A percentile compares a stretch with the other conserved stretches of the same genome.
Conservation (phyloP, 1,284 basidiomycete genomes). For the Cystobasidium slooffiae region DNA sequence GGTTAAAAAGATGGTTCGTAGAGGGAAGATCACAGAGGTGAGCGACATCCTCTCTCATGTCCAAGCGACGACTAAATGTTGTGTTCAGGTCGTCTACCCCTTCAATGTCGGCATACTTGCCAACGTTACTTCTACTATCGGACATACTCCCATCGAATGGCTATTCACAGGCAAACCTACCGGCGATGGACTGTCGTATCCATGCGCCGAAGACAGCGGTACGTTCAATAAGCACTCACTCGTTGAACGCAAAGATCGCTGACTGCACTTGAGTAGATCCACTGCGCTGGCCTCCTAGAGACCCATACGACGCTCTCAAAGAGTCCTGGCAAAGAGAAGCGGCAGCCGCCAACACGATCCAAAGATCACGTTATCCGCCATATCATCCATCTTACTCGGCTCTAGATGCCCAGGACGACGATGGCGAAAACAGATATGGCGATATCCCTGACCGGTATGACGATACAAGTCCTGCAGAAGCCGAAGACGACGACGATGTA, state of each 20-base stretch:
- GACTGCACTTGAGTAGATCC: slow-evolving; percentile 43
- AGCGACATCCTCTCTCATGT: slow-evolving; percentile 47
- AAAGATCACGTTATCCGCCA: slow-evolving; percentile 23
- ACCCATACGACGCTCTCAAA: slow-evolving; percentile 54
- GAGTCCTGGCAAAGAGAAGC: slow-evolving; percentile 38
- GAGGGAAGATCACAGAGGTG: slow-evolving; percentile 83
- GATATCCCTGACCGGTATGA: neutral
- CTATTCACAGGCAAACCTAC: slow-evolving; percentile 71
- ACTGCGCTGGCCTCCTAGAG: slow-evolving; percentile 61
- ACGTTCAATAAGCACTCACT: slow-evolving; percentile 67
- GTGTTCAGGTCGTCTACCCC: slow-evolving; percentile 78
- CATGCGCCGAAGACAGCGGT: slow-evolving; percentile 73
- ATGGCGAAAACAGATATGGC: neutral
- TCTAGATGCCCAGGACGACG: slow-evolving; percentile 32
- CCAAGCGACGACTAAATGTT: slow-evolving; percentile 4
- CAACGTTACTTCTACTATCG: slow-evolving; percentile 79
- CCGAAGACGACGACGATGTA: slow-evolving; percentile 39
- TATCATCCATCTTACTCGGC: slow-evolving; percentile 32
- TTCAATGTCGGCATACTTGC: slow-evolving; percentile 75
- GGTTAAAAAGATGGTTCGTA: slow-evolving; percentile 77
- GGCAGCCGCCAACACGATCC: neutral
- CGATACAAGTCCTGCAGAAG: neutral
- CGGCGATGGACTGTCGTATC: slow-evolving; percentile 78
- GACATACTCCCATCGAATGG: slow-evolving; percentile 75
- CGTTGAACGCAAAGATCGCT: slow-evolving; percentile 53